Evolutionary conservation across 1,284 basidiomycete species (phyloP), one percentile per base, ranked within the genome.

Genomic region (Ceratobasidium papillatum): DNA sequence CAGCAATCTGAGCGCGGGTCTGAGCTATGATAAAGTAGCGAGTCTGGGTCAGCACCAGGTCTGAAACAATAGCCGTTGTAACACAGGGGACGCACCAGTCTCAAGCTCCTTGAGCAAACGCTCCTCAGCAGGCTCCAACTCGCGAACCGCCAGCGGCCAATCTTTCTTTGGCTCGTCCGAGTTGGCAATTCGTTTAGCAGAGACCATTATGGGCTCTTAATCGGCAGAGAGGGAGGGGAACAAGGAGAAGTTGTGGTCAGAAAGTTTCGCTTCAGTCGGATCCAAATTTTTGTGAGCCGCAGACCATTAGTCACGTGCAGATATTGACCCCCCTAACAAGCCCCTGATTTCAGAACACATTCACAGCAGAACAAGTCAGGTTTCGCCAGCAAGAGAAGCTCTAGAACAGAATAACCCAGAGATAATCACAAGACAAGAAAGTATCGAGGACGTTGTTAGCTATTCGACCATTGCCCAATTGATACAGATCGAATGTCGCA

Each of bases 121-220:
- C 69, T 72, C 69, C 69, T 72, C 69, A 8, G 22, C 69, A 2
- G 69, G 69, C 58, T 72, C 69, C 41, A 72, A 58, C 45, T 72
- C 69, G 25, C 69, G 69, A 2, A 72, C 41, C 30, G 49, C 69
- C 25, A 72, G 43, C 7, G 56, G 25, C 69, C 56, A 62, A 17
- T 52, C 51, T 34, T 43, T 3, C 38, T 72, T 72, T 3, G 32
- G 25, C 41, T 32, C 51, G 8, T 72, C 69, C 17, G 69, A 61
- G 22, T 58, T 58, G 3, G 58, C 69, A n/a, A 34, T 58, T 1
- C 69, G 69, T 30, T 72, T 72, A 22, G n/a, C 56, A 22, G 34
- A 11, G 25, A 32, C 62, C 62, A 64, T 64, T 3, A 19, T 27
- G 7, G 22, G 14, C n/a, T 22, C 11, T 14, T 9, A 22, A 9